Evolutionary conservation across 352 stramenopile species (phyloP).

Genomic region (Plasmopara viticola): DNA sequence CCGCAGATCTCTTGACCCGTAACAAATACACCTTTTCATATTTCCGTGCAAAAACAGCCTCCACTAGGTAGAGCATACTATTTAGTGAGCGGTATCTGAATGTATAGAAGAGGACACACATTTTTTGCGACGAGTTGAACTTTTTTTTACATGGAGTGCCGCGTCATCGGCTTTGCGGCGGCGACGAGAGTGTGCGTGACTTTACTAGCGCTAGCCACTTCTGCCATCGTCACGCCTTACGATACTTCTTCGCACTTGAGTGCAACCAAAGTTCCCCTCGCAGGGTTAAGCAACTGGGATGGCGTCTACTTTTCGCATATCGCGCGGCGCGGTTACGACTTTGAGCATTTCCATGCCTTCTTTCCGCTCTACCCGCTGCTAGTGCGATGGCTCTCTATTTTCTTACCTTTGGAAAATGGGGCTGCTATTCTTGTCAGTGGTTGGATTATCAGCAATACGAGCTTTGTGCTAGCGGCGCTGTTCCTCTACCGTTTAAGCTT

Average conservation of each 20-base stretch:
- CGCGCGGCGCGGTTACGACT: slow-evolving; percentile 67
- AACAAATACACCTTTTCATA: too few relatives aligned
- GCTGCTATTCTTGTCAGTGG: slow-evolving; percentile 35
- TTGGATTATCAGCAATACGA: slow-evolving; percentile 67
- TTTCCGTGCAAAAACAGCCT: too few relatives aligned
- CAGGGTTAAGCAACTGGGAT: slow-evolving; percentile 74
- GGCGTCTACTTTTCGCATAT: slow-evolving; percentile 80
- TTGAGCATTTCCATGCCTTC: slow-evolving; percentile 82
- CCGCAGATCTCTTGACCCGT: too few relatives aligned
- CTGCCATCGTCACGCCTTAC: slow-evolving; percentile 48
- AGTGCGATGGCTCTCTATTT: slow-evolving; percentile 24
- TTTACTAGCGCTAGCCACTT: slow-evolving; percentile 37
- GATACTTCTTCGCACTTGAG: slow-evolving; percentile 56
- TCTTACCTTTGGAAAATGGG: slow-evolving; percentile 15
- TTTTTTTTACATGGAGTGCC: slow-evolving; percentile 15
- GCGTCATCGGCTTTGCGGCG: slow-evolving; percentile 44
- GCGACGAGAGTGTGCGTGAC: slow-evolving; percentile 41
- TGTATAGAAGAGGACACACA: too few relatives aligned
- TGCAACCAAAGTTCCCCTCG: slow-evolving; percentile 21
- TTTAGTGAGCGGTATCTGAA: too few relatives aligned
- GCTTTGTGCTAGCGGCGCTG: slow-evolving; percentile 61
- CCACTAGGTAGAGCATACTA: too few relatives aligned
- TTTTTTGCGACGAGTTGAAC: too few relatives aligned
- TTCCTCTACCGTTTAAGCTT: slow-evolving; percentile 64
- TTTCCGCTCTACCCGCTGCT: slow-evolving; percentile 75